These are phyloP conservation scores for Pseudonitzschia delicatissima DNA, from an alignment of 108 stramenopile species.

Conservation along the genomic window DNA sequence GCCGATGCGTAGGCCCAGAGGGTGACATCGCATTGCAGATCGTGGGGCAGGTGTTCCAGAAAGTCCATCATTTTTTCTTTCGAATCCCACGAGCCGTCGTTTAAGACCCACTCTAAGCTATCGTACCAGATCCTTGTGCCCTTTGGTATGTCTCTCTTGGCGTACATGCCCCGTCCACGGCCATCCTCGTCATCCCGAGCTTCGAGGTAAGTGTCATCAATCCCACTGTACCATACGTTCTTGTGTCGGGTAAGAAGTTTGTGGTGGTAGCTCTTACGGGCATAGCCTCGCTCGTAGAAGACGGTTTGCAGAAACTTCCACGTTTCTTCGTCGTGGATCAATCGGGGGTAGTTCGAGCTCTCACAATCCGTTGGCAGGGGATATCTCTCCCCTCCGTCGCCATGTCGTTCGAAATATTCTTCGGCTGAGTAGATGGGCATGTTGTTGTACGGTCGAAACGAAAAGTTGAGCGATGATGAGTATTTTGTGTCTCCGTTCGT, in stretches of 20 bases:
- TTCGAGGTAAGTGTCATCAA: background rate
- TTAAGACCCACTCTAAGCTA: background rate
- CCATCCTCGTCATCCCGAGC: background rate
- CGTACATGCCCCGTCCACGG: background rate
- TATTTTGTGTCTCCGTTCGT: too few relatives aligned
- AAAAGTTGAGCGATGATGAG: background rate
- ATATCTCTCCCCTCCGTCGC: background rate
- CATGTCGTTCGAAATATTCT: background rate
- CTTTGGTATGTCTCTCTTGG: background rate
- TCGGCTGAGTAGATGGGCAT: background rate
- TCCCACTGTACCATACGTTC: background rate
- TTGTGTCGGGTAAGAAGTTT: background rate
- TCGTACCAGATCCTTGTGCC: conserved; percentile 1
- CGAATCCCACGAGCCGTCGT: background rate
- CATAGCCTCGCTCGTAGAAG: background rate
- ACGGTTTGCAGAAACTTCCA: background rate
- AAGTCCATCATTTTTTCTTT: background rate
- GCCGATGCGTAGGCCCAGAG: background rate
- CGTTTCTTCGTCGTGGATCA: background rate
- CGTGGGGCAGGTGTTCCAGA: background rate
- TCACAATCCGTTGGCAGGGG: background rate
- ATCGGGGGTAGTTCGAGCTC: background rate
- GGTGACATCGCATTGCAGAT: background rate
- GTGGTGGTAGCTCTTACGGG: background rate
- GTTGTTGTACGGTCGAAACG: background rate